These are phyloP conservation scores for Penicillium sp. DNA, from an alignment of 2,329 filamentous ascomycete genomes.

Conservation along the genomic window DNA sequence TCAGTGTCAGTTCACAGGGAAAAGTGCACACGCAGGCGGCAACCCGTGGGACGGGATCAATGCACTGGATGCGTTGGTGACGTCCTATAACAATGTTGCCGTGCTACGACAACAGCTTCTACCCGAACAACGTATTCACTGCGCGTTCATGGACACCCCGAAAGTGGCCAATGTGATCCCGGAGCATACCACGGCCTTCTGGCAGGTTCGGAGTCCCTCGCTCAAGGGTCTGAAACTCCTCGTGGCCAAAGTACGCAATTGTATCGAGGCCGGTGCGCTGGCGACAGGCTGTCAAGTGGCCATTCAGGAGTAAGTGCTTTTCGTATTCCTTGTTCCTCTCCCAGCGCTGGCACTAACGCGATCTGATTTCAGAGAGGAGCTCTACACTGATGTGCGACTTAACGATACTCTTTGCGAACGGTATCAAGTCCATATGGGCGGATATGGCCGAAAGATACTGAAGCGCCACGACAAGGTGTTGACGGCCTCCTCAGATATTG, in stretches of 20 bases:
- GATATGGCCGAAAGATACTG: conserved; percentile 39
- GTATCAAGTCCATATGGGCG: conserved; percentile 48
- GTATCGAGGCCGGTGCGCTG: conserved; percentile 36
- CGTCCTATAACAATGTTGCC: conserved; percentile 46
- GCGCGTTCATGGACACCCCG: conserved; percentile 55
- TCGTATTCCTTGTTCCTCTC: background rate
- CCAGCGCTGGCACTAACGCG: background rate
- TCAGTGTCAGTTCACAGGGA: conserved; percentile 47
- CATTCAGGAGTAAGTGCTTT: conserved; percentile 29
- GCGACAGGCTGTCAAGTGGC: conserved; percentile 36
- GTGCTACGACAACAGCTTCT: conserved; percentile 57
- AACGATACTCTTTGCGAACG: conserved; percentile 47
- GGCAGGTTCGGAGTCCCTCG: conserved; percentile 47
- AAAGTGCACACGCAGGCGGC: conserved; percentile 56
- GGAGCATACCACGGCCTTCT: conserved; percentile 47
- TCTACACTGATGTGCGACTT: conserved; percentile 47
- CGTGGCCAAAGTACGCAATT: conserved; percentile 29
- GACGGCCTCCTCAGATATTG: conserved; percentile 49
- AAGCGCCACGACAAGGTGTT: conserved; percentile 39
- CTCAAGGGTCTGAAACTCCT: conserved; percentile 39
- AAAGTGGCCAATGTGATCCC: conserved; percentile 58
- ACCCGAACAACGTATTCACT: conserved; percentile 53
- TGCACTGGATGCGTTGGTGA: conserved; percentile 57
- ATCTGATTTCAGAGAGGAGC: conserved; percentile 16
- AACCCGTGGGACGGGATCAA: conserved; percentile 61